Evolutionary conservation across 305 asterid species (phyloP), one percentile per base, ranked within the genome.

Genomic region (Fraxinus sp.): DNA sequence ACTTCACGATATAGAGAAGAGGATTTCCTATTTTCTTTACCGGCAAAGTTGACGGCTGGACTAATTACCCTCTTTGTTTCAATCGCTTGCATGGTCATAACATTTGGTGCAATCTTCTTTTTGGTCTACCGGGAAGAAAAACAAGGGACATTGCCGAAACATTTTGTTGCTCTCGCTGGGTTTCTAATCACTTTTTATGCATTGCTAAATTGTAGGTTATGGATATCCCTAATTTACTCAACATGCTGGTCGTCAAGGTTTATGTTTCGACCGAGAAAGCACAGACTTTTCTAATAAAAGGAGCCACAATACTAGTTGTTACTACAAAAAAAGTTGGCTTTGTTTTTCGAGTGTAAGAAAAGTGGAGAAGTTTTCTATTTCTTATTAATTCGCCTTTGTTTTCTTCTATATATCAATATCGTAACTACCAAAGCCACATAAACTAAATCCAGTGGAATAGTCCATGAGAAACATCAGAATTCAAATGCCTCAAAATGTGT

Each of bases 11-110:
- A 57, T 11, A 30, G 70, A 22, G 81, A 80, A 28, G 62, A 85
- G 0, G 86, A 85, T 62, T 85, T 85, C 16, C 73, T 80, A n/a
- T 59, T 33, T 6, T 66, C 84, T 10, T 62, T 83, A 32, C 88
- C 88, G 5, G 32, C 20, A 16, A 85, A 72, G 79, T 35, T 85
- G 55, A 13, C 79, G 18, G 22, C 32, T 5, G 88, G 88, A 6
- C 74, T 86, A 0, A 11, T 49, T 4, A 2, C 82, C 3, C 77
- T 83, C 26, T 80, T 83, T 5, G 44, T 16, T 32, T 77, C 88
- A 7, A 59, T 82, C 10, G 71, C 73, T 5, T 26, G 79, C 59
- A 55, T 82, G 30, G 30, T 28, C 30, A 0, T 28, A 28, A 28
- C 84, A 3, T 83, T 83, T 66, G 33, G 49, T 1, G 36, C 85